Evolutionary conservation across 495 filamentous ascomycete genomes (phyloP).

Genomic region (Lentithecium fluviatile): DNA sequence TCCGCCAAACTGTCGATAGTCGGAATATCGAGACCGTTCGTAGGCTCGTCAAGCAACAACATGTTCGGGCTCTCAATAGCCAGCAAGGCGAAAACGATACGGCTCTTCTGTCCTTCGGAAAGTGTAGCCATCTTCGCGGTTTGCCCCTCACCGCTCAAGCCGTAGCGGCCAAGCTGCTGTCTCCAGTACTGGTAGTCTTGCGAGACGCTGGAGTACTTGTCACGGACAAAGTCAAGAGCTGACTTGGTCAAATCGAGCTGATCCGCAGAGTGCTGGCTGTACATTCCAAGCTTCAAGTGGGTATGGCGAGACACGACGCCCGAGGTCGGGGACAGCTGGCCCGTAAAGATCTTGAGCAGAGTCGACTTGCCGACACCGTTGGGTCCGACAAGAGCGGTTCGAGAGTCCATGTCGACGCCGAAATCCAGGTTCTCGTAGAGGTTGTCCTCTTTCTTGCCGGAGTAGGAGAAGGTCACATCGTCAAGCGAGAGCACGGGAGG

Average conservation of each 20-base stretch:
- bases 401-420: constrained; percentile 99
- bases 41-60: constrained; percentile 96
- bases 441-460: constrained; percentile 81
- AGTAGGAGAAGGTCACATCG: constrained; percentile 97
- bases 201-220: constrained; percentile 82
- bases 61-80: constrained; percentile 98
- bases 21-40: constrained; percentile 98
- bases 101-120: constrained; percentile 94
- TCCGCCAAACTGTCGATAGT: constrained; percentile 97
- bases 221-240: constrained; percentile 93
- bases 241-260: constrained; percentile 98
- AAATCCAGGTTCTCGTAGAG: constrained; percentile 95
- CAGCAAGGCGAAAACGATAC: constrained; percentile 95
- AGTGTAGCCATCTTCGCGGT: constrained; percentile 97
- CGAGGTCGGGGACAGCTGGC: constrained; percentile 80
- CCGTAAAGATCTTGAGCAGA: constrained; percentile 94
- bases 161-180: constrained; percentile 93
- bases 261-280: constrained; percentile 96
- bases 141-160: constrained; percentile 86
- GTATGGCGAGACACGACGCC: constrained; percentile 88
- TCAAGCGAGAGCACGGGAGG: constrained; percentile 96
- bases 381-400: constrained; percentile 93
- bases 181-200: constrained; percentile 99
- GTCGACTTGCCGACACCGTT: constrained; percentile 99
- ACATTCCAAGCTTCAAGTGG: constrained; percentile 96